Base-by-base conservation (phyloP, 805 yeast genomes). In the Zygosaccharomyces lentus region DNA sequence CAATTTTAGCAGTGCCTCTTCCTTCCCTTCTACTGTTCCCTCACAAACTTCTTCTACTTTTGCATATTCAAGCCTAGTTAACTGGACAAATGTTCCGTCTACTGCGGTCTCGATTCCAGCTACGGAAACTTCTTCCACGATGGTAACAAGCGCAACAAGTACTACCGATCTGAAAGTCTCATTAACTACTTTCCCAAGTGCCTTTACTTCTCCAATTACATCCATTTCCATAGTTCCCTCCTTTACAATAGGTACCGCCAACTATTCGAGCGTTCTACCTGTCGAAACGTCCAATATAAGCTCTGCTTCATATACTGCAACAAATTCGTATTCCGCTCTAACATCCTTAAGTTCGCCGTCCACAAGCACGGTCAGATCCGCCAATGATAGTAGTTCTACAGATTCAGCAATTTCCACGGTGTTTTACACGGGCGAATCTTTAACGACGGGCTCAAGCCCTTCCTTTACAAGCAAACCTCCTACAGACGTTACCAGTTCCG, bases 351-450 rank as follows among this genome's bases (percentile, higher is more conserved):
- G 16, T 34, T 35, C 9, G 15, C 9, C 15, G n/a, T 16, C 34
- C 10, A 35, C 17, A 12, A 27, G 23, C 27, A 17, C 17, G 12
- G 16, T 12, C n/a, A 10, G 16, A 7, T 8, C 19, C 6, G 15
- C 37, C 9, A 27, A 51, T 6, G 24, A 29, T 30, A 36, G 10
- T 24, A 24, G 44, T 15, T 10, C 46, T 19, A 26, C 42, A 19
- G 21, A 5, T 19, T 23, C 39, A n/a, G 13, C 35, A 9, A 32
- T 32, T 32, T 16, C 3, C 19, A 32, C 35, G 21, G 9, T 5
- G 21, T 3, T 19, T 19, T 19, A 19, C 21, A 19, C 35, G 9
- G 13, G n/a, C 19, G 19, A 4, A 6, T 5, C 35, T 12, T 32
- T n/a, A n/a, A n/a, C 35, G 16, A 16, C 19, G 6, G 13, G 17